Percentiles rank a stretch among this genome's conserved stretches.
These are phyloP conservation scores for Suillus brevipes DNA, from an alignment of 768 basidiomycete genomes.

Conservation along the genomic window DNA sequence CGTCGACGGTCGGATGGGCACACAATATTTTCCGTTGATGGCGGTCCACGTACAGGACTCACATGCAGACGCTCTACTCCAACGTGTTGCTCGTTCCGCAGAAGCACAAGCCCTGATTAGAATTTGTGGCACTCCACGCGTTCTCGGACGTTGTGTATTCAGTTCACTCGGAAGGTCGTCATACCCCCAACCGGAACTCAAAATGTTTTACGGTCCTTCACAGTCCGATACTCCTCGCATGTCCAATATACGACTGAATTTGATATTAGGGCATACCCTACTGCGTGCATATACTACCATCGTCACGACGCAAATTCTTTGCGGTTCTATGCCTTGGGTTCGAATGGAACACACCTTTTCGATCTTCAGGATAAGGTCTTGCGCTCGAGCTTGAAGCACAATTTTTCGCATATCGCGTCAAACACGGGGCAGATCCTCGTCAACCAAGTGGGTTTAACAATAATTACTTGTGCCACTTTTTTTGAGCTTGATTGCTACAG, in stretches of 20 bases:
- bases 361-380: constrained; percentile 22
- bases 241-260: constrained; percentile 9
- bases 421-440: constrained; percentile 33
- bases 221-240: constrained; percentile 15
- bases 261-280: constrained; percentile 15
- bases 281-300: constrained; percentile 48
- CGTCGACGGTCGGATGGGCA: constrained; percentile 13
- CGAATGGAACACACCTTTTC: constrained; percentile 28
- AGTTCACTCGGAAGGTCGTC: constrained; percentile 9
- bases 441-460: constrained; percentile 38
- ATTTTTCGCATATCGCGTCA: constrained; percentile 35
- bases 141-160: constrained; percentile 31
- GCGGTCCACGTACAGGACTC: constrained; percentile 15
- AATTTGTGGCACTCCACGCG: constrained; percentile 25
- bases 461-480: not conserved
- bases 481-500: constrained; percentile 24
- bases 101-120: constrained; percentile 19
- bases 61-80: constrained; percentile 18
- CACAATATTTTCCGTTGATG: constrained; percentile 3
- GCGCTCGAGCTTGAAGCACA: constrained; percentile 35
- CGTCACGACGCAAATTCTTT: constrained; percentile 55
- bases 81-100: constrained; percentile 15
- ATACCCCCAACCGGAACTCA: constrained; percentile 32
- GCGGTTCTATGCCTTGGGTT: constrained; percentile 62
- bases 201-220: constrained; percentile 27